phyloP scores from a whole-genome alignment of 805 yeast genomes.

The Tetrapisispora pingtungensis region DNA sequence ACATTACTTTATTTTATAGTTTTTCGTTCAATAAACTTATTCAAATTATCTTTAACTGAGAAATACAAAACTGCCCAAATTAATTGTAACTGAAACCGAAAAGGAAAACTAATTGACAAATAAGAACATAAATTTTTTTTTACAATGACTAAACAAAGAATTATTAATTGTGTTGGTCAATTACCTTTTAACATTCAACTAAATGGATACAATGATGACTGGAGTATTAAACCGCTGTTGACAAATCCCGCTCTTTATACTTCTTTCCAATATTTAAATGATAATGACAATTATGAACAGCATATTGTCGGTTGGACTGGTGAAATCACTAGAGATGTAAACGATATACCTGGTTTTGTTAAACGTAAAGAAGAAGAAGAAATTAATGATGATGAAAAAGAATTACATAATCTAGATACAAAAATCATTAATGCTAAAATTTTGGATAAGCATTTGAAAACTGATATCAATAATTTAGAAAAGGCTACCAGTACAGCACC shows the following conservation, averaged over 20 bases:
- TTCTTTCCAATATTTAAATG: conserved; percentile 49
- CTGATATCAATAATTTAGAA: background rate
- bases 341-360: background rate
- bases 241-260: conserved; percentile 84
- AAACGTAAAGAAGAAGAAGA: background rate
- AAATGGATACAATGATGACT: conserved; percentile 27
- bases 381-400: background rate
- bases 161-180: conserved; percentile 30
- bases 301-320: conserved; percentile 95
- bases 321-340: conserved; percentile 39
- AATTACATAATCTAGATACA: background rate
- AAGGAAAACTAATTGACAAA: too few relatives aligned
- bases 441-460: conserved; percentile 1
- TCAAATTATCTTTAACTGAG: too few relatives aligned
- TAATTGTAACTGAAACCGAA: too few relatives aligned
- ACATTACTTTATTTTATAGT: too few relatives aligned
- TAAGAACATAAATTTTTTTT: too few relatives aligned
- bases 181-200: conserved; percentile 28
- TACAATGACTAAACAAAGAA: conserved; percentile 14
- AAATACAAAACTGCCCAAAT: too few relatives aligned
- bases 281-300: conserved; percentile 72
- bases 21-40: too few relatives aligned
- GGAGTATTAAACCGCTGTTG: conserved; percentile 55
- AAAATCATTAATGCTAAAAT: conserved; percentile 3
- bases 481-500: background rate